phyloP scores from a whole-genome alignment of 1,284 basidiomycete genomes.

The Schizophyllum commune region DNA sequence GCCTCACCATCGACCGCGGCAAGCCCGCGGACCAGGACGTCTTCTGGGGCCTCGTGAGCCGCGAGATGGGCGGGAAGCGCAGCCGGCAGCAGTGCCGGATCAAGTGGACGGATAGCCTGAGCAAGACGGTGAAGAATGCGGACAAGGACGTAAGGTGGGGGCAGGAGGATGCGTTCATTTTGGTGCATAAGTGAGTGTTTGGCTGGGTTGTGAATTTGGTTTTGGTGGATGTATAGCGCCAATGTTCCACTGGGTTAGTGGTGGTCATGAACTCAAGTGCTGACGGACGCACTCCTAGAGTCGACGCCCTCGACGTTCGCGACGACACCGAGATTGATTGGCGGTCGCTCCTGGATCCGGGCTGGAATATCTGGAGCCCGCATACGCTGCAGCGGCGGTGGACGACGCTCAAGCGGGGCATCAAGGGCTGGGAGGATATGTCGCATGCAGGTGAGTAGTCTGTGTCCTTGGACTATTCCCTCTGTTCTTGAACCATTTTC shows the following conservation, averaged over 20 bases:
- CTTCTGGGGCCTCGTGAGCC: conserved; percentile 72
- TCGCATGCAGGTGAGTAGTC: conserved; percentile 52
- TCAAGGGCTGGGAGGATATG: conserved; percentile 73
- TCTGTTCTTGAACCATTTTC: too few relatives aligned
- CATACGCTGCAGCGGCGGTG: conserved; percentile 70
- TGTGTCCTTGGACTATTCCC: too few relatives aligned
- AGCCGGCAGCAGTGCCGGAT: conserved; percentile 77
- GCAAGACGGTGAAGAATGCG: conserved; percentile 61
- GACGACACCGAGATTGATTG: conserved; percentile 83
- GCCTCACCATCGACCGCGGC: conserved; percentile 58
- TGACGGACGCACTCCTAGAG: conserved; percentile 28
- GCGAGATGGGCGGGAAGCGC: conserved; percentile 65
- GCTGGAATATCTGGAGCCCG: conserved; percentile 80
- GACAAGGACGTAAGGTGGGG: conserved; percentile 68
- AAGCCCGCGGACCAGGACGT: conserved; percentile 68
- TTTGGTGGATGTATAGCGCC: background rate
- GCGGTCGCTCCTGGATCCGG: conserved; percentile 62
- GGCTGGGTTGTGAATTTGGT: background rate
- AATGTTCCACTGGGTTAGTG: too few relatives aligned
- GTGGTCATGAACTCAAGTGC: too few relatives aligned
- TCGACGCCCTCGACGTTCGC: conserved; percentile 62
- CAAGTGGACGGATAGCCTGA: conserved; percentile 64
- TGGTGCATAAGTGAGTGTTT: conserved; percentile 71
- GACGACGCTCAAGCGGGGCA: conserved; percentile 65
- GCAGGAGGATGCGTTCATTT: conserved; percentile 63